A percentile compares a stretch with the other conserved stretches of the same genome.
These are phyloP conservation scores for Garcia nutans DNA, from an alignment of 345 rosid genomes.

Conservation along the genomic window DNA sequence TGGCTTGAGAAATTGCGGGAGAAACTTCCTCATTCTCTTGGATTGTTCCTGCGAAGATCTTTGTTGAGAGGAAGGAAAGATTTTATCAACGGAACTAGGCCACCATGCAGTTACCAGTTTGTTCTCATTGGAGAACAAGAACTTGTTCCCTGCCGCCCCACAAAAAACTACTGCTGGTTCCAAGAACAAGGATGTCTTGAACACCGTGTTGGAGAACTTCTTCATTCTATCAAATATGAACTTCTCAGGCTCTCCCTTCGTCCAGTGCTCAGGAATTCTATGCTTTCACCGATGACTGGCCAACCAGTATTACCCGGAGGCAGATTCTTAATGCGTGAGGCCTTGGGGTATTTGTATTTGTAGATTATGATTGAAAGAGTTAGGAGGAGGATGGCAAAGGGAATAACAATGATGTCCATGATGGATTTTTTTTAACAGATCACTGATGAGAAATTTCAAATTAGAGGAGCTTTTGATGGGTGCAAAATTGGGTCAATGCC, in stretches of 20 bases:
- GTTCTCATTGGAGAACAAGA: slow-evolving; percentile 46
- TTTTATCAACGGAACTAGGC: slow-evolving; percentile 44
- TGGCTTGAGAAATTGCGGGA: slow-evolving; percentile 39
- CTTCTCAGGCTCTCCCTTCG: slow-evolving; percentile 40
- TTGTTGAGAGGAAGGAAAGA: slow-evolving; percentile 38
- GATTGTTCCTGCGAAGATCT: slow-evolving; percentile 34
- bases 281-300: slow-evolving; percentile 40
- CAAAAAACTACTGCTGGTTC: slow-evolving; percentile 35
- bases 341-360: not conserved
- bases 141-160: slow-evolving; percentile 40
- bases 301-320: slow-evolving; percentile 41
- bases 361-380: not conserved
- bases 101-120: slow-evolving; percentile 43
- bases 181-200: slow-evolving; percentile 33
- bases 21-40: slow-evolving; percentile 32
- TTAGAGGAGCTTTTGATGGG: not conserved
- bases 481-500: not conserved
- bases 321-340: slow-evolving; percentile 14
- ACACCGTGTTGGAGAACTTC: slow-evolving; percentile 28
- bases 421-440: no score
- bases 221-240: slow-evolving; percentile 36
- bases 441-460: no score
- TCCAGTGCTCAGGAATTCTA: slow-evolving; percentile 35
- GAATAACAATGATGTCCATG: not conserved
- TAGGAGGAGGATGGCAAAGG: not conserved